A percentile compares a stretch with the other conserved stretches of the same genome.
phyloP scores from a whole-genome alignment of 495 filamentous ascomycete species.

The Aspergillus sclerotioniger region DNA sequence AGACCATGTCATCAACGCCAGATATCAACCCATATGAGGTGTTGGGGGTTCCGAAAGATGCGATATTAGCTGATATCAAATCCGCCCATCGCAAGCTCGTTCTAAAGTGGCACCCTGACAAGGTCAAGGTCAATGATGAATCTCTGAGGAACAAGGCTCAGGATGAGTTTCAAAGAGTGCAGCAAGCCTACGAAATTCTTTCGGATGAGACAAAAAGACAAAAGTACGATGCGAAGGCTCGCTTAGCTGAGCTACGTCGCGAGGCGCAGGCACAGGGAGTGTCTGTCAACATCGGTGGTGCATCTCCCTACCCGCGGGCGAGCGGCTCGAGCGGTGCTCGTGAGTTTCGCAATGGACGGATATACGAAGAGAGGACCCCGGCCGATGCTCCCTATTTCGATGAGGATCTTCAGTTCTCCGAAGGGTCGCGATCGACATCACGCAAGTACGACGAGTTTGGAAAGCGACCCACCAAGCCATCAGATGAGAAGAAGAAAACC shows the following conservation, averaged over 20 bases:
- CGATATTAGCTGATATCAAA: conserved; percentile 71
- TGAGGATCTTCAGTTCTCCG: conserved; percentile 35
- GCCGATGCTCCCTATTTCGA: conserved; percentile 37
- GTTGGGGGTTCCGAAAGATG: conserved; percentile 74
- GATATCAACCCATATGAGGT: conserved; percentile 81
- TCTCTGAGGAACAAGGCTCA: conserved; percentile 64
- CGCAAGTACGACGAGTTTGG: conserved; percentile 45
- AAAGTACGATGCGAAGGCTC: conserved; percentile 75
- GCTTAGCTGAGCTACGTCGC: conserved; percentile 57
- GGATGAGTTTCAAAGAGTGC: conserved; percentile 88
- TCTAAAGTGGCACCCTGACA: conserved; percentile 93
- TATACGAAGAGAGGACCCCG: conserved; percentile 49
- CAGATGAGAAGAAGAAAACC: conserved; percentile 41
- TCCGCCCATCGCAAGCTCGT: conserved; percentile 86
- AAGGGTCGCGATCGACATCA: conserved; percentile 36
- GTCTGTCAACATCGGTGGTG: conserved; percentile 11
- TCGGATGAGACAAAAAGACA: conserved; percentile 69
- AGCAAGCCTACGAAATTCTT: conserved; percentile 89
- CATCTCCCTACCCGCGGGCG: conserved; percentile 12
- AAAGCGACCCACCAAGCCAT: conserved; percentile 32
- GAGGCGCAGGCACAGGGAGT: conserved; percentile 46
- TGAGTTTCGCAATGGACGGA: conserved; percentile 45
- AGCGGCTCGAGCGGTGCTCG: conserved; percentile 25
- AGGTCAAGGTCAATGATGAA: conserved; percentile 80
- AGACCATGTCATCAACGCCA: conserved; percentile 58